These are phyloP conservation scores for Aeminium ludgeri DNA, from an alignment of 495 filamentous ascomycete species.

Conservation along the genomic window DNA sequence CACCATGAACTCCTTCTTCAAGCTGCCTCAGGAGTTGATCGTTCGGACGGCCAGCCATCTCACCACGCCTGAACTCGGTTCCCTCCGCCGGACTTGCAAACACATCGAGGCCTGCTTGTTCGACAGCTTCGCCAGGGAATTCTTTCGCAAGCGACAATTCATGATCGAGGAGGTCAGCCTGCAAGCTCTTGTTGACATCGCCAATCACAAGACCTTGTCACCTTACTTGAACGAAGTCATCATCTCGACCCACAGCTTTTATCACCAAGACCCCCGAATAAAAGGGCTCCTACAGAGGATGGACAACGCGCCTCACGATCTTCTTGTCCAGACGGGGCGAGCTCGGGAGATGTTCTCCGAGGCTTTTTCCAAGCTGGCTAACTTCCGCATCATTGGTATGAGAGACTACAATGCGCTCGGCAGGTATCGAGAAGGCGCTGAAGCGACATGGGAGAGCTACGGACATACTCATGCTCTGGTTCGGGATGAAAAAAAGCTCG, in stretches of 20 bases:
- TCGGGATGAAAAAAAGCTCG: background rate
- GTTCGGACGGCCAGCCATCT: slow-evolving; percentile 17
- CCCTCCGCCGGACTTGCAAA: slow-evolving; percentile 31
- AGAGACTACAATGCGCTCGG: slow-evolving; percentile 30
- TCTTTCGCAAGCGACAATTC: slow-evolving; percentile 40
- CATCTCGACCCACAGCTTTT: slow-evolving; percentile 26
- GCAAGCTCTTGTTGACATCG: slow-evolving; percentile 34
- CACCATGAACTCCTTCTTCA: no score
- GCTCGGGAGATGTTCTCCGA: slow-evolving; percentile 32
- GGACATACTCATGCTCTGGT: slow-evolving; percentile 8
- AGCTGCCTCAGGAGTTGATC: slow-evolving; percentile 15
- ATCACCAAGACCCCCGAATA: no score
- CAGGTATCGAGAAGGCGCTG: slow-evolving; percentile 16
- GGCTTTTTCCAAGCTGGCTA: slow-evolving; percentile 32
- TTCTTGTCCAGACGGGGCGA: slow-evolving; percentile 25
- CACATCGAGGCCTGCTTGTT: slow-evolving; percentile 28
- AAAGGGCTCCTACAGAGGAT: no score
- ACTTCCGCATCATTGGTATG: slow-evolving; percentile 32
- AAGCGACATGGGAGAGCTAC: slow-evolving; percentile 14
- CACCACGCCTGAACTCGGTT: slow-evolving; percentile 30
- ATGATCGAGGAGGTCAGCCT: slow-evolving; percentile 33
- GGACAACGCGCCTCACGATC: no score
- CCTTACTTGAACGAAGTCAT: slow-evolving; percentile 31
- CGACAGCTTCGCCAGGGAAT: slow-evolving; percentile 33
- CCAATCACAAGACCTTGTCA: slow-evolving; percentile 29